Evolutionary conservation across 2,329 filamentous ascomycete genomes (phyloP), one percentile per base, ranked within the genome.

Genomic region (Aureobasidium subglaciale): DNA sequence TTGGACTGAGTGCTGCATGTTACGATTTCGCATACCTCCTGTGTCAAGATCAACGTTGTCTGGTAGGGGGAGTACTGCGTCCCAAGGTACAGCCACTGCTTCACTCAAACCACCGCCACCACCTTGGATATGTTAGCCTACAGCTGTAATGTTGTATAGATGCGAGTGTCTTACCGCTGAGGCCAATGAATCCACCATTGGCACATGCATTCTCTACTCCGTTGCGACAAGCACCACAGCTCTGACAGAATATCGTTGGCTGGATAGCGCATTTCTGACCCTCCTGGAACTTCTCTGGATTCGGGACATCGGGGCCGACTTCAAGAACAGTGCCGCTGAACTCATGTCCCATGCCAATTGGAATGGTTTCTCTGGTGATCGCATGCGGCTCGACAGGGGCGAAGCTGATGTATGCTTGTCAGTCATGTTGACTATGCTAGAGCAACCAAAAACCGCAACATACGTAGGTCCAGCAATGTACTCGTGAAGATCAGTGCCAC

Each of bases 261-360:
- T 82, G 79, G 3, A 86, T 73, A 5, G 76, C 79, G 16, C 84
- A 82, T 16, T 73, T 70, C 59, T 86, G 78, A 1, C 83, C 83
- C 1, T 78, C 64, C 78, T 83, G 18, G 34, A 54, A 55, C 10
- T 2, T 18, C 40, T 74, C 70, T 45, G 85, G 69, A 9, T 65
- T 65, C 0, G 63, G 67, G 1, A 82, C 76, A 1, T 69, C 73
- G 0, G 71, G 63, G 0, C 83, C 83, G n/a, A 86, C 69, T 60
- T 84, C 80, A 10, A 76, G 73, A 29, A 87, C 71, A 2, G 76
- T 75, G 10, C 83, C 84, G 3, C 76, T 79, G 66, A 86, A 83
- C 63, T 87, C 84, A 63, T 87, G 84, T 24, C 84, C 84, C 9
- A 86, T 71, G 0, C 42, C 48, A 15, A 59, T 56, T 5, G 58